These are phyloP conservation scores for Penicillium taxi DNA, from an alignment of 495 filamentous ascomycete species.

Conservation along the genomic window DNA sequence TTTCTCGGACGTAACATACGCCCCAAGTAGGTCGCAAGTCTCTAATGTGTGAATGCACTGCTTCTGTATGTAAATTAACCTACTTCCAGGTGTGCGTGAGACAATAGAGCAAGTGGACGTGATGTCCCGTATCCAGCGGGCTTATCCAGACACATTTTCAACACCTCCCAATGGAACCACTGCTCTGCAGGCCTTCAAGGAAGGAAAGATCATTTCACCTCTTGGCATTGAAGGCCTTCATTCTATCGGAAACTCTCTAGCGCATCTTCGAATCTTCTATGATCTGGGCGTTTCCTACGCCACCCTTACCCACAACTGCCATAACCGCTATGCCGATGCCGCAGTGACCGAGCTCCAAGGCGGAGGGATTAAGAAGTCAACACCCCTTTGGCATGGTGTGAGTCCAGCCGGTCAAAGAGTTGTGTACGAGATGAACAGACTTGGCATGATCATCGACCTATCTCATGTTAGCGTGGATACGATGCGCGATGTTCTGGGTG, in stretches of 20 bases:
- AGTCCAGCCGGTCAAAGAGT: slow-evolving; percentile 59
- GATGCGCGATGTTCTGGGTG: slow-evolving; percentile 49
- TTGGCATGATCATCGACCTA: slow-evolving; percentile 46
- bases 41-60: slow-evolving; percentile 5
- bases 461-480: slow-evolving; percentile 48
- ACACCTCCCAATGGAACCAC: slow-evolving; percentile 46
- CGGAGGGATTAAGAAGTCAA: slow-evolving; percentile 37
- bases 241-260: slow-evolving; percentile 81
- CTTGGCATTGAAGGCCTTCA: slow-evolving; percentile 88
- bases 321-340: slow-evolving; percentile 82
- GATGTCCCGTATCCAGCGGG: slow-evolving; percentile 55
- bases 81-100: slow-evolving; percentile 48
- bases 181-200: slow-evolving; percentile 52
- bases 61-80: not conserved
- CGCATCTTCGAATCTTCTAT: slow-evolving; percentile 67
- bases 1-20: slow-evolving; percentile 67
- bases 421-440: slow-evolving; percentile 50
- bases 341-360: slow-evolving; percentile 50
- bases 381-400: slow-evolving; percentile 52
- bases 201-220: slow-evolving; percentile 58
- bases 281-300: slow-evolving; percentile 81
- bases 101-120: slow-evolving; percentile 83
- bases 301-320: slow-evolving; percentile 89
- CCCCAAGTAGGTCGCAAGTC: too few relatives aligned
- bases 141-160: slow-evolving; percentile 63